These are phyloP conservation scores for Leccinum insolens DNA, from an alignment of 1,284 basidiomycete genomes.

Conservation along the genomic window DNA sequence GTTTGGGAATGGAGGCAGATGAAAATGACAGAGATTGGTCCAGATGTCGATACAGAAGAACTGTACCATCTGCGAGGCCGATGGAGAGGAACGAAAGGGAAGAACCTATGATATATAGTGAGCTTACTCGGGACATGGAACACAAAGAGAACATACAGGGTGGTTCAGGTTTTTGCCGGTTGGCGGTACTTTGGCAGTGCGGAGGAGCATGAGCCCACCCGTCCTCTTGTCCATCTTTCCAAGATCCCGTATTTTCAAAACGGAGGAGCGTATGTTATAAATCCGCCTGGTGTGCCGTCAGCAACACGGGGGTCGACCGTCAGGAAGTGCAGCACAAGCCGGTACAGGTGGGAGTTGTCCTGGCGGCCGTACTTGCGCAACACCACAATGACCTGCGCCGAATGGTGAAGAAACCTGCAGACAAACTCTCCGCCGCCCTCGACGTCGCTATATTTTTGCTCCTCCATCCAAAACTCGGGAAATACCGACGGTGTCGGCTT, in stretches of 20 bases:
- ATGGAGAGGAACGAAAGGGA: slow-evolving; percentile 86
- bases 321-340: slow-evolving; percentile 62
- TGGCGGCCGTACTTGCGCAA: slow-evolving; percentile 73
- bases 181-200: slow-evolving; percentile 81
- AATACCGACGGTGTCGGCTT: too few species aligned
- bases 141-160: slow-evolving; percentile 56
- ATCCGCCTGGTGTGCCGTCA: too few species aligned
- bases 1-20: slow-evolving; percentile 69
- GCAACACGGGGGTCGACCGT: too few species aligned
- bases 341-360: slow-evolving; percentile 77
- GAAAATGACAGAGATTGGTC: slow-evolving; percentile 82
- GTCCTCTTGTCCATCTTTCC: slow-evolving; percentile 75
- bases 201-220: slow-evolving; percentile 67
- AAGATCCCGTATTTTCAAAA: slow-evolving; percentile 91
- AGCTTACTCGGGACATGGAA: neutral
- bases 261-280: slow-evolving; percentile 63
- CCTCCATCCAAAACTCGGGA: too few species aligned
- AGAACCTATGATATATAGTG: slow-evolving; percentile 21
- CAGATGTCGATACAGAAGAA: slow-evolving; percentile 88
- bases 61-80: slow-evolving; percentile 93
- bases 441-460: too few species aligned
- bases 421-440: too few species aligned
- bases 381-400: slow-evolving; percentile 55
- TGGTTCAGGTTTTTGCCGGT: slow-evolving; percentile 67
- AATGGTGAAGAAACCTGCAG: too few species aligned